These are phyloP conservation scores for Alternaria atra DNA, from an alignment of 2,329 filamentous ascomycete genomes.

Conservation along the genomic window DNA sequence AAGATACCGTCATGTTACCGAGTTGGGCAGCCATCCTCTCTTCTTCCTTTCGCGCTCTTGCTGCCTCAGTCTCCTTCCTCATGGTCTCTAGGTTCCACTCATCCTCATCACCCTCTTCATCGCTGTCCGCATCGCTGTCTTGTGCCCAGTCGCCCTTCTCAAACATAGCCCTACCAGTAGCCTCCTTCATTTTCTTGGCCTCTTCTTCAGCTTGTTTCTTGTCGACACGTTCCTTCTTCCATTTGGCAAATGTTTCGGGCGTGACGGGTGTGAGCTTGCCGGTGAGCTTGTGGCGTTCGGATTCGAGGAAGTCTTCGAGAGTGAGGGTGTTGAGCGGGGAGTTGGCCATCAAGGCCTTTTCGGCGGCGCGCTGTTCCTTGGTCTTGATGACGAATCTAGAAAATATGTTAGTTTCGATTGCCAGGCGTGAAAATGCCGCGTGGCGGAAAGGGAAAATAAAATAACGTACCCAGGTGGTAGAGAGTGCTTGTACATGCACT, in stretches of 20 bases:
- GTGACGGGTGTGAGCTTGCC: constrained; percentile 94
- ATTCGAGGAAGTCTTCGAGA: constrained; percentile 96
- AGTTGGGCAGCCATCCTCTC: constrained; percentile 62
- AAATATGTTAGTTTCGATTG: constrained; percentile 17
- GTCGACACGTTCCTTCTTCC: constrained; percentile 92
- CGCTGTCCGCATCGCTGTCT: constrained; percentile 62
- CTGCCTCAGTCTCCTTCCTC: constrained; percentile 82
- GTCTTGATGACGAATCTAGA: constrained; percentile 93
- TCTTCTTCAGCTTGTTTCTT: constrained; percentile 97
- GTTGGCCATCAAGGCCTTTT: constrained; percentile 96
- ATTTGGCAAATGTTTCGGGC: constrained; percentile 89
- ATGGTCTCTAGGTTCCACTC: constrained; percentile 84
- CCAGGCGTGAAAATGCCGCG: not conserved
- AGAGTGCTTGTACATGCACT: constrained; percentile 98
- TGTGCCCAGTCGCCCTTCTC: constrained; percentile 92
- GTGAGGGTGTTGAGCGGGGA: constrained; percentile 93
- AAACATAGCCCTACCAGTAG: constrained; percentile 92
- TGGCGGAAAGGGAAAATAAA: not conserved
- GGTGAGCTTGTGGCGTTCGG: constrained; percentile 92
- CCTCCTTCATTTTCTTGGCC: constrained; percentile 90
- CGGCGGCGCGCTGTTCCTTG: constrained; percentile 92
- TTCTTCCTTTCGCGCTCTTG: constrained; percentile 79
- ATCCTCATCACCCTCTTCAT: constrained; percentile 68
- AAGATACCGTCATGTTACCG: constrained; percentile 32
- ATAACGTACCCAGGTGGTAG: constrained; percentile 85